Conservation (phyloP, 225 moss, liverwort and hornwort species). For the Takakia lepidozioides region DNA sequence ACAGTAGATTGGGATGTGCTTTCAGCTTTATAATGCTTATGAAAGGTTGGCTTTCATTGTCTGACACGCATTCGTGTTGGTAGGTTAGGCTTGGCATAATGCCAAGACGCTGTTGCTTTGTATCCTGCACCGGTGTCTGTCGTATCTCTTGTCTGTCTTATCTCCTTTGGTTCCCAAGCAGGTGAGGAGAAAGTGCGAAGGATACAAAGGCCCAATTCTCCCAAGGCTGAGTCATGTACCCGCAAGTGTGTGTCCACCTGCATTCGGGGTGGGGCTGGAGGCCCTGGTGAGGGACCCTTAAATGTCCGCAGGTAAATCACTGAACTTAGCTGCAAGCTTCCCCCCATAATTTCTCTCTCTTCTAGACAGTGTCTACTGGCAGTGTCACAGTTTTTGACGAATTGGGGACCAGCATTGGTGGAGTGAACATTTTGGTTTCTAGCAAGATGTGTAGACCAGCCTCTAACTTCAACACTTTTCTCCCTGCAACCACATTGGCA, state of each 20-base stretch:
- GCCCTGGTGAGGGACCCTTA: conserved; percentile 82
- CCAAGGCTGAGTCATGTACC: conserved; percentile 76
- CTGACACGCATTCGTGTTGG: neutral
- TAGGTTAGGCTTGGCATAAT: neutral
- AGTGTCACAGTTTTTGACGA: no score
- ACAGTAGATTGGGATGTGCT: no score
- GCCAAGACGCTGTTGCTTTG: no score
- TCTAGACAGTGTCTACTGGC: no score
- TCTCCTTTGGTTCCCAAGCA: conserved; percentile 13
- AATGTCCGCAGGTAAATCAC: conserved; percentile 88
- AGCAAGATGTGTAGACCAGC: no score
- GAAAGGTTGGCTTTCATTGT: neutral
- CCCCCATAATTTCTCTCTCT: no score
- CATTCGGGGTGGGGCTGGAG: conserved; percentile 58
- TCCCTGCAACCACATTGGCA: no score
- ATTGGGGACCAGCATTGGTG: no score
- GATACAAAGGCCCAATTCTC: conserved; percentile 80
- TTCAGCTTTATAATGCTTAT: neutral
- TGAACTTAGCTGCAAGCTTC: no score
- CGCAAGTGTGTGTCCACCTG: conserved; percentile 88
- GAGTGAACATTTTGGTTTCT: no score
- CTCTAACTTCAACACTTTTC: no score
- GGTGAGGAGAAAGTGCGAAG: conserved; percentile 67
- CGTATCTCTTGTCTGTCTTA: neutral
- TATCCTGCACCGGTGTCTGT: neutral